A percentile compares a stretch with the other conserved stretches of the same genome.
phyloP scores from a whole-genome alignment of 192 early-diverging fungal genomes.

The Backusella westeae region DNA sequence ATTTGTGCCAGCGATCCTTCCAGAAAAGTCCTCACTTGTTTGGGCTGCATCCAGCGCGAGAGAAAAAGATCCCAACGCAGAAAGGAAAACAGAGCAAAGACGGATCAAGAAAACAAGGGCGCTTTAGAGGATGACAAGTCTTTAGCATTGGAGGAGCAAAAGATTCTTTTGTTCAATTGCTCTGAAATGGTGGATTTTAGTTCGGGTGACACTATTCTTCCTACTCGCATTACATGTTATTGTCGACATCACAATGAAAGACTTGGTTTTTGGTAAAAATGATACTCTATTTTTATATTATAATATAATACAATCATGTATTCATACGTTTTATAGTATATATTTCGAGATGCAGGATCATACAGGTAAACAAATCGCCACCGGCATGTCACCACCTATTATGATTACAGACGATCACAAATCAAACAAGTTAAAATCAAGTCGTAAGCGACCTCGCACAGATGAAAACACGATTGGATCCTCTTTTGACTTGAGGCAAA shows the following conservation, averaged over 20 bases:
- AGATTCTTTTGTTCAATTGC: constrained; percentile 90
- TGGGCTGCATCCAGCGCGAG: constrained; percentile 84
- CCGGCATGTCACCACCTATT: constrained; percentile 88
- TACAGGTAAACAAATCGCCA: constrained; percentile 67
- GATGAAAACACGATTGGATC: constrained; percentile 11
- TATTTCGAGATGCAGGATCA: constrained; percentile 80
- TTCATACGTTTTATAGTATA: constrained; percentile 40
- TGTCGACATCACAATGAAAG: constrained; percentile 95
- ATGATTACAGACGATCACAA: constrained; percentile 99
- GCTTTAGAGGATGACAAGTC: constrained; percentile 52
- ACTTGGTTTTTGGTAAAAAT: constrained; percentile 73
- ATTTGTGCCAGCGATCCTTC: constrained; percentile 83
- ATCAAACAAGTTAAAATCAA: constrained; percentile 64
- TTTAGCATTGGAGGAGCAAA: constrained; percentile 71
- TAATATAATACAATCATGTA: not conserved
- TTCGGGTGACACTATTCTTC: constrained; percentile 86
- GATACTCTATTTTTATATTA: not conserved
- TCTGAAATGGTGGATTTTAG: constrained; percentile 83
- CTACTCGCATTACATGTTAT: constrained; percentile 97
- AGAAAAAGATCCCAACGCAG: constrained; percentile 64
- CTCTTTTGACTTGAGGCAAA: not conserved
- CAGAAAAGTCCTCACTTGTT: constrained; percentile 76
- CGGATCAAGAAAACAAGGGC: constrained; percentile 6
- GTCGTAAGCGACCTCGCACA: constrained; percentile 25
- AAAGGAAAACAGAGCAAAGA: constrained; percentile 45